Evolutionary conservation across 169 alveolate species (phyloP).

Genomic region (Plasmodium inui): DNA sequence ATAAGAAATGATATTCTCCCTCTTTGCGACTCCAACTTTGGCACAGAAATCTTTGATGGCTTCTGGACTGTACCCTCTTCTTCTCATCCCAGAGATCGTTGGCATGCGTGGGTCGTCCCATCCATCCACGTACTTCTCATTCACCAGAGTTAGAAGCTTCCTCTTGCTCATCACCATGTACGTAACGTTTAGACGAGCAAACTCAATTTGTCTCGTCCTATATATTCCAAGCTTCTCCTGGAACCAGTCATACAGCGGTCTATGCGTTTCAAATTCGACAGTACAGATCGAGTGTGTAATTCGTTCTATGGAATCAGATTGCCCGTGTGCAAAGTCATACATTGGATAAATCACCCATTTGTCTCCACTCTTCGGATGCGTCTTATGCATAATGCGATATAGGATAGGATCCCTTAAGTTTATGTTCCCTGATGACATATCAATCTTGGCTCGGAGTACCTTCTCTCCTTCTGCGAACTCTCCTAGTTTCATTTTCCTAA

Average conservation of each 20-base stretch:
- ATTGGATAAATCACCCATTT: constrained; percentile 99
- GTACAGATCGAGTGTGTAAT: constrained; percentile 99
- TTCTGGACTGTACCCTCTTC: constrained; percentile 97
- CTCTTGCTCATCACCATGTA: constrained; percentile 97
- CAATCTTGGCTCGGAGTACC: constrained; percentile 97
- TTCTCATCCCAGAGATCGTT: constrained; percentile 96
- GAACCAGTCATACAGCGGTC: constrained; percentile 99
- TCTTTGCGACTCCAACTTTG: constrained; percentile 96
- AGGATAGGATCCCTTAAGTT: constrained; percentile 98
- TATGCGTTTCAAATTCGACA: constrained; percentile 98
- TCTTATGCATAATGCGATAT: constrained; percentile 90
- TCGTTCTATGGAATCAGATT: constrained; percentile 97
- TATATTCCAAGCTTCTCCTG: constrained; percentile 91
- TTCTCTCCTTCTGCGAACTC: constrained; percentile 95
- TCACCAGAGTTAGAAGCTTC: constrained; percentile 92
- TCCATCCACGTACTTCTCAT: constrained; percentile 93
- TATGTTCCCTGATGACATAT: constrained; percentile 97
- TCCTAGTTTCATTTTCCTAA: constrained; percentile 96
- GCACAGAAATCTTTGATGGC: constrained; percentile 91
- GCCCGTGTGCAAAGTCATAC: constrained; percentile 99
- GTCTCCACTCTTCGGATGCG: constrained; percentile 98
- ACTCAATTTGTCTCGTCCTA: constrained; percentile 93
- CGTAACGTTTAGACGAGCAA: constrained; percentile 97
- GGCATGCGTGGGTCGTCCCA: constrained; percentile 99
- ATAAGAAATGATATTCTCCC: constrained; percentile 94